phyloP scores from a whole-genome alignment of 2,329 filamentous ascomycete genomes.

The Knufia petricola region DNA sequence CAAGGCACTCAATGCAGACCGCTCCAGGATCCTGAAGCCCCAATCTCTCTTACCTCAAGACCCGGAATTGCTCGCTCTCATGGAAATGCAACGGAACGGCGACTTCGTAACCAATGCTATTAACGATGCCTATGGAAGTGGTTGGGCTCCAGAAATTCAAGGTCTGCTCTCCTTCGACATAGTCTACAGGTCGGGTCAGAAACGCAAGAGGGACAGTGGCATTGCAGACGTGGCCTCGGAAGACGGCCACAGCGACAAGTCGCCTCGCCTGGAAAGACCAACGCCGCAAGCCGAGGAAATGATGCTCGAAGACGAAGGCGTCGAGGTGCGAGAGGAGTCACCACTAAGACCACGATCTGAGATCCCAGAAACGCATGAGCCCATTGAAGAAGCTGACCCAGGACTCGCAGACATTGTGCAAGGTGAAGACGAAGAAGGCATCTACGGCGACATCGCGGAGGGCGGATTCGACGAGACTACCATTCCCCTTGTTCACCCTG shows the following conservation, averaged over 20 bases:
- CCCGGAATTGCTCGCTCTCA: conserved; percentile 72
- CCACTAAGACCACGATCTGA: conserved; percentile 48
- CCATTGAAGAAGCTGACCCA: conserved; percentile 37
- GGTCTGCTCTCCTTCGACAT: conserved; percentile 85
- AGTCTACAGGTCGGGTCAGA: conserved; percentile 67
- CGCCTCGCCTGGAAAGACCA: conserved; percentile 52
- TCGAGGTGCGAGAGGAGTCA: conserved; percentile 54
- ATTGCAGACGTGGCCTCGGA: conserved; percentile 66
- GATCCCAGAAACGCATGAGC: conserved; percentile 25
- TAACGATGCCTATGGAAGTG: conserved; percentile 64
- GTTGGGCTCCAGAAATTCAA: conserved; percentile 86
- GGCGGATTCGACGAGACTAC: conserved; percentile 68
- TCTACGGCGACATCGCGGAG: conserved; percentile 26
- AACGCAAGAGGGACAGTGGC: conserved; percentile 86
- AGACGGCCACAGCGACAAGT: conserved; percentile 54
- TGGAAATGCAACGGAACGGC: conserved; percentile 85
- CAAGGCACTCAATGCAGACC: conserved; percentile 75
- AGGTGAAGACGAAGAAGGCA: conserved; percentile 39
- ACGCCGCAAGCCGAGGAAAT: conserved; percentile 51
- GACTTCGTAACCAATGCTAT: conserved; percentile 83
- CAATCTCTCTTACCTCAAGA: conserved; percentile 79
- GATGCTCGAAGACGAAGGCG: conserved; percentile 39
- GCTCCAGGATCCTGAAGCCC: conserved; percentile 74
- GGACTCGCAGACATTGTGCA: conserved; percentile 34
- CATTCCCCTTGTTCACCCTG: conserved; percentile 64